Evolutionary conservation across 257 asterid species (phyloP).

Genomic region (Solanum etuberosum): DNA sequence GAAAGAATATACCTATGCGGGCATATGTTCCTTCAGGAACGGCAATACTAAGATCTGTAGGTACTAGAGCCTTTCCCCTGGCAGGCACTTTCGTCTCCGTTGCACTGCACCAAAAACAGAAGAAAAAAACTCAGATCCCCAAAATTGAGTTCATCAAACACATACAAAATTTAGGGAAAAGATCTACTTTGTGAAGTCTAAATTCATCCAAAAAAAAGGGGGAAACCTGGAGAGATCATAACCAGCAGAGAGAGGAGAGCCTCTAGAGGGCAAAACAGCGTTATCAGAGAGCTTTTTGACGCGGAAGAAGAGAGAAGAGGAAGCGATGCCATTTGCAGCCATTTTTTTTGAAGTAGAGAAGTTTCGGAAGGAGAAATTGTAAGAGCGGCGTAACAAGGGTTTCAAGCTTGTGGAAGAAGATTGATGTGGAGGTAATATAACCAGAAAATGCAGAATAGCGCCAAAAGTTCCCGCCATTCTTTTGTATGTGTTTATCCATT

Average conservation of each 20-base stretch:
- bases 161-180: background rate
- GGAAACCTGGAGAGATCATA: slow-evolving; percentile 32
- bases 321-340: background rate
- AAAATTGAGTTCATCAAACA: background rate
- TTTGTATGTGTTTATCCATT: background rate
- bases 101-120: slow-evolving; percentile 25
- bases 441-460: slow-evolving; percentile 15
- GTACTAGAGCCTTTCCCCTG: slow-evolving; percentile 69
- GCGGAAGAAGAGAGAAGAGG: slow-evolving; percentile 11
- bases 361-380: background rate
- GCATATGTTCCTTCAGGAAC: slow-evolving; percentile 81
- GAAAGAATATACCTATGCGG: slow-evolving; percentile 39
- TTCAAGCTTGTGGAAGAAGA: background rate
- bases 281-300: slow-evolving; percentile 34
- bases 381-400: background rate
- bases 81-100: slow-evolving; percentile 51
- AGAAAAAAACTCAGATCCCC: background rate
- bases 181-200: background rate
- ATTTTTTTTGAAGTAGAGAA: background rate
- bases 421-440: background rate
- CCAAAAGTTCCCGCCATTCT: slow-evolving; percentile 37
- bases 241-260: slow-evolving; percentile 29
- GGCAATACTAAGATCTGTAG: slow-evolving; percentile 80
- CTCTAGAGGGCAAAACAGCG: slow-evolving; percentile 27
- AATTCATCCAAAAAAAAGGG: background rate